These are phyloP conservation scores for Quercus suber DNA, from an alignment of 306 rosid genomes.

Conservation along the genomic window DNA sequence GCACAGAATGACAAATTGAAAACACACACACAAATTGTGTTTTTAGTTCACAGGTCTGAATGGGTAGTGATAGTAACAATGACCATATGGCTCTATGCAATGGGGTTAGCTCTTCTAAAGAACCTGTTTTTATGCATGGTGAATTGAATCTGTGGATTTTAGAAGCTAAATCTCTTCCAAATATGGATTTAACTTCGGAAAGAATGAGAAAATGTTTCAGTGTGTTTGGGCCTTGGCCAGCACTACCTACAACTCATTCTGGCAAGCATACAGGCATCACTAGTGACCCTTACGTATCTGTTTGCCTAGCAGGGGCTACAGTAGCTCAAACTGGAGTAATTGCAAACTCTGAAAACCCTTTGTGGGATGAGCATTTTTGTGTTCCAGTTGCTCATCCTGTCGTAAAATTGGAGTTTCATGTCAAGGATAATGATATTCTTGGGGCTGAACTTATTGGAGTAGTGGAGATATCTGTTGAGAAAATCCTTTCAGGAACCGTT, in stretches of 20 bases:
- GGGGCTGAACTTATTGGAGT: constrained; percentile 73
- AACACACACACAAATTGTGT: constrained; percentile 2
- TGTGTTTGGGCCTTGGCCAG: constrained; percentile 42
- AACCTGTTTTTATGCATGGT: constrained; percentile 49
- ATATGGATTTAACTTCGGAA: constrained; percentile 58
- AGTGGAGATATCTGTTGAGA: constrained; percentile 49
- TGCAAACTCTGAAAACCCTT: constrained; percentile 55
- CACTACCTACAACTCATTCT: constrained; percentile 31
- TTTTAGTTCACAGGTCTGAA: constrained; percentile 25
- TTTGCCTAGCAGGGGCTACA: constrained; percentile 63
- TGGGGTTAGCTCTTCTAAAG: constrained; percentile 16
- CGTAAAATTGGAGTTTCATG: constrained; percentile 50
- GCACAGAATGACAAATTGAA: too few species aligned
- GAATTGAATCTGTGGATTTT: constrained; percentile 60
- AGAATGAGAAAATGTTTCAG: constrained; percentile 54
- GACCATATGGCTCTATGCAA: background rate
- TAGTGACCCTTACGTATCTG: constrained; percentile 80
- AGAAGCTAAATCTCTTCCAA: constrained; percentile 76
- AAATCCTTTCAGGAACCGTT: constrained; percentile 34
- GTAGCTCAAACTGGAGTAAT: constrained; percentile 65
- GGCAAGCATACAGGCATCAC: constrained; percentile 48
- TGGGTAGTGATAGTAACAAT: constrained; percentile 25
- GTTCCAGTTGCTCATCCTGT: constrained; percentile 71
- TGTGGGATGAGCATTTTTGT: constrained; percentile 62
- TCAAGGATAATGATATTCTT: constrained; percentile 68